A percentile compares a stretch with the other conserved stretches of the same genome.
phyloP scores from a whole-genome alignment of 164 flowering plant genomes.

The Annona squamosa region DNA sequence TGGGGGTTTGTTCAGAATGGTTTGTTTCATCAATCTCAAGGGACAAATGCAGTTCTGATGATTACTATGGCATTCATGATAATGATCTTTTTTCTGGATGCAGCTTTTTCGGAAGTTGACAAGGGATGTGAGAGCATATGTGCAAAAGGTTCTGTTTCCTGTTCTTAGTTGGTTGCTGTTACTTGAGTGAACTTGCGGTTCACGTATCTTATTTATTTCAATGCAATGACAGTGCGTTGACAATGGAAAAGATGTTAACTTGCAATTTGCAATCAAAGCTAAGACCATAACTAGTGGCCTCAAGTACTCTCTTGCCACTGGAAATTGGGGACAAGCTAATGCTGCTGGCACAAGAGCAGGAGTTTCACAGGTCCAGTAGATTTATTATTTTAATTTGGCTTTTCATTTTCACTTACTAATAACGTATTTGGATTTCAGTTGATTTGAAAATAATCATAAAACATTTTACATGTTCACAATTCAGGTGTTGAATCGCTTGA shows the following conservation, averaged over 20 bases:
- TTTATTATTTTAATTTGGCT: not conserved
- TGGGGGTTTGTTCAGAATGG: slow-evolving; percentile 93
- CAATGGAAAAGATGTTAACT: slow-evolving; percentile 89
- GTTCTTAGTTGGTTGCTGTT: not conserved
- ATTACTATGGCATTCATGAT: not conserved
- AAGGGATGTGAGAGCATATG: slow-evolving; percentile 89
- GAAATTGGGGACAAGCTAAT: slow-evolving; percentile 99
- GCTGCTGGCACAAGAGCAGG: slow-evolving; percentile 99
- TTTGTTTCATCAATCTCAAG: slow-evolving; percentile 21
- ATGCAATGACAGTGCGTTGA: slow-evolving; percentile 73
- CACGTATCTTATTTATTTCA: slow-evolving; percentile 6
- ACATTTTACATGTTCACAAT: not conserved
- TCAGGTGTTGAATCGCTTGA: slow-evolving; percentile 90
- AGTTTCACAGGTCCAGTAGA: slow-evolving; percentile 70
- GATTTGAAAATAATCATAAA: not conserved
- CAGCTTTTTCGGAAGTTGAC: slow-evolving; percentile 95
- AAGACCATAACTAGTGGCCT: slow-evolving; percentile 97
- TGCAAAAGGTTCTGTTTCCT: slow-evolving; percentile 61
- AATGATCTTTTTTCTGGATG: slow-evolving; percentile 13
- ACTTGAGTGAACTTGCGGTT: slow-evolving; percentile 3
- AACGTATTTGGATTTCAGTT: not conserved
- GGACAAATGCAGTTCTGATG: not conserved
- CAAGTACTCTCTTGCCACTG: slow-evolving; percentile 95
- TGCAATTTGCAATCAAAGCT: slow-evolving; percentile 96
- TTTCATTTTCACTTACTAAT: not conserved